Conservation (phyloP, 495 filamentous ascomycete species). For the Apiosordaria backusii region DNA sequence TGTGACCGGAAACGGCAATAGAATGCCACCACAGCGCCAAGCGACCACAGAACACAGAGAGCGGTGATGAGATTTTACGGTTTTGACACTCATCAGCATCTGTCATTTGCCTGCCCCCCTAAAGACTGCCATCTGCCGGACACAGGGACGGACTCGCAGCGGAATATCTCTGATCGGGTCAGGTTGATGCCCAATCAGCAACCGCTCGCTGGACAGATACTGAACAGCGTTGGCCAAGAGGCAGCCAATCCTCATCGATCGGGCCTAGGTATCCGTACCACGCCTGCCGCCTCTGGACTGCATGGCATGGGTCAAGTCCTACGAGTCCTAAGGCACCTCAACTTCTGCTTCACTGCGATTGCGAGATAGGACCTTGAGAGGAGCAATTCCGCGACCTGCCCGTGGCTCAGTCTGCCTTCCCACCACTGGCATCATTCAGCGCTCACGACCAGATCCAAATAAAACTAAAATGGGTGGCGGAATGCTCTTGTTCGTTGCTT, state of each 20-base stretch:
- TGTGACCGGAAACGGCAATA: neutral
- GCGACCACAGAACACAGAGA: neutral
- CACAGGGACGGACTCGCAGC: neutral
- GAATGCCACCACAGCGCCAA: neutral
- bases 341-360: slow-evolving; percentile 11
- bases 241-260: slow-evolving; percentile 26
- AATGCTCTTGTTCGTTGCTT: slow-evolving; percentile 21
- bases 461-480: slow-evolving; percentile 40
- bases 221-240: slow-evolving; percentile 15
- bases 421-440: slow-evolving; percentile 11
- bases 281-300: slow-evolving; percentile 12
- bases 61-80: neutral
- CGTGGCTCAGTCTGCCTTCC: slow-evolving; percentile 12
- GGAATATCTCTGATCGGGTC: neutral
- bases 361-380: slow-evolving; percentile 25
- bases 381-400: slow-evolving; percentile 14
- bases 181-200: neutral
- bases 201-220: neutral
- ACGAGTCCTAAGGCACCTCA: slow-evolving; percentile 21
- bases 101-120: no score
- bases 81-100: neutral
- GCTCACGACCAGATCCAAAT: slow-evolving; percentile 11
- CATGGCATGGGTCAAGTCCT: slow-evolving; percentile 21
- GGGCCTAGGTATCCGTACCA: slow-evolving; percentile 16
- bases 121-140: neutral